These are phyloP conservation scores for Sporothrix brasiliensis DNA, from an alignment of 2,329 filamentous ascomycete species.

Conservation along the genomic window DNA sequence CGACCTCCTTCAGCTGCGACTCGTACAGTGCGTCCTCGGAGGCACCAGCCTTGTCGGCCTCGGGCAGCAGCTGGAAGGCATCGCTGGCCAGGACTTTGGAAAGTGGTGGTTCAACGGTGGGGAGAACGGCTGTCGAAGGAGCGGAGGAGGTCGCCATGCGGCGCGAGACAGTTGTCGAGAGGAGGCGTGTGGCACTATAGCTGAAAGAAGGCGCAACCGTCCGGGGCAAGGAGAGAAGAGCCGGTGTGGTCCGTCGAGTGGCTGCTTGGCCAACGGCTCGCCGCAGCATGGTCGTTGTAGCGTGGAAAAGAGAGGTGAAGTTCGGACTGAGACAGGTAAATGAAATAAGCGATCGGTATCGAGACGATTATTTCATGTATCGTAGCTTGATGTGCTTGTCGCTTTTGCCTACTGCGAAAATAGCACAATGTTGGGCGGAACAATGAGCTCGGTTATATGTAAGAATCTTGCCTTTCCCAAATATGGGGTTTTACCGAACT, in stretches of 20 bases:
- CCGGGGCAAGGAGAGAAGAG: slow-evolving; percentile 7
- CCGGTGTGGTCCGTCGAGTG: slow-evolving; percentile 28
- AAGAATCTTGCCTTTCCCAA: slow-evolving; percentile 12
- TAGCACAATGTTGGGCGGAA: neutral
- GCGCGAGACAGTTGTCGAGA: slow-evolving; percentile 21
- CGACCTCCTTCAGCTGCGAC: slow-evolving; percentile 79
- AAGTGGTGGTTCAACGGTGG: slow-evolving; percentile 62
- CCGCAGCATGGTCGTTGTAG: slow-evolving; percentile 31
- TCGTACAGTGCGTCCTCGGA: slow-evolving; percentile 86
- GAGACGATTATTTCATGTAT: too few relatives aligned
- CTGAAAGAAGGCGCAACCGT: neutral
- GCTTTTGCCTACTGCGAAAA: neutral
- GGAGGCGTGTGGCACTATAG: slow-evolving; percentile 1
- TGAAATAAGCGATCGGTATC: neutral
- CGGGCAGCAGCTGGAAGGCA: slow-evolving; percentile 82
- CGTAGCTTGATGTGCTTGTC: neutral
- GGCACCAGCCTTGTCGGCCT: slow-evolving; percentile 72
- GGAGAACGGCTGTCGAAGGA: slow-evolving; percentile 40
- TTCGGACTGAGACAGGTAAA: neutral
- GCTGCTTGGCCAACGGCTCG: slow-evolving; percentile 31
- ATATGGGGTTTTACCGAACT: slow-evolving; percentile 2
- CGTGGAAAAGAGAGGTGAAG: neutral
- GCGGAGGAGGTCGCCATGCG: slow-evolving; percentile 53
- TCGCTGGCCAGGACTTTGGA: slow-evolving; percentile 67
- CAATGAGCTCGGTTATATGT: slow-evolving; percentile 17